phyloP scores from a whole-genome alignment of 2,329 filamentous ascomycete genomes.

The Pseudocercospora crystallina region DNA sequence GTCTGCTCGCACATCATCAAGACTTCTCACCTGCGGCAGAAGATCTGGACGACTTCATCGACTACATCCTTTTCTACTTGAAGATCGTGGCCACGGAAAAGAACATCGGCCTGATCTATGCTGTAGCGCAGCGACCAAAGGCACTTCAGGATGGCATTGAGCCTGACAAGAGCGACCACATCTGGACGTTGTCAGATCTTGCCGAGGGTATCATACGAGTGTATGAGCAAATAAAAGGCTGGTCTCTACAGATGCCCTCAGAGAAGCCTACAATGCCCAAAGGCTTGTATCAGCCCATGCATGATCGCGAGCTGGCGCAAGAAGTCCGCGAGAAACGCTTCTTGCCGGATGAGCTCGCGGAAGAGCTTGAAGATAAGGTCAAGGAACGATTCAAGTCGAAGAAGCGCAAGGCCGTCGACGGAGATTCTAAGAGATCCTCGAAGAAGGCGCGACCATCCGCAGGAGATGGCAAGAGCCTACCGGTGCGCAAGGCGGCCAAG shows the following conservation, averaged over 20 bases:
- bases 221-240: conserved; percentile 82
- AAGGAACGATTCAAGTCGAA: conserved; percentile 65
- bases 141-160: conserved; percentile 79
- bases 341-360: conserved; percentile 71
- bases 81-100: conserved; percentile 78
- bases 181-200: conserved; percentile 87
- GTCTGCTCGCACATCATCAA: conserved; percentile 87
- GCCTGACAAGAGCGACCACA: conserved; percentile 64
- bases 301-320: conserved; percentile 75
- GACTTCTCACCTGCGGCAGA: conserved; percentile 71
- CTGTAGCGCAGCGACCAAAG: conserved; percentile 90
- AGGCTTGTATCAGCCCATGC: conserved; percentile 73
- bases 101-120: conserved; percentile 85
- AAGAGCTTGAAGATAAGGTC: conserved; percentile 75
- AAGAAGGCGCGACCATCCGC: conserved; percentile 31
- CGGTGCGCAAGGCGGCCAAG: conserved; percentile 38
- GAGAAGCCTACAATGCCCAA: conserved; percentile 78
- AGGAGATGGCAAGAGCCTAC: conserved; percentile 28
- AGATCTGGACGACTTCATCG: conserved; percentile 76
- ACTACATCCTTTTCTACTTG: conserved; percentile 89
- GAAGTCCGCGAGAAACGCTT: conserved; percentile 84
- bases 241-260: conserved; percentile 80
- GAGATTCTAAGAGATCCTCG: conserved; percentile 20
- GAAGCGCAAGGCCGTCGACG: conserved; percentile 40
- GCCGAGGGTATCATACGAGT: conserved; percentile 77